phyloP scores from a whole-genome alignment of 2,329 filamentous ascomycete genomes.

The Westerdykella sp. region DNA sequence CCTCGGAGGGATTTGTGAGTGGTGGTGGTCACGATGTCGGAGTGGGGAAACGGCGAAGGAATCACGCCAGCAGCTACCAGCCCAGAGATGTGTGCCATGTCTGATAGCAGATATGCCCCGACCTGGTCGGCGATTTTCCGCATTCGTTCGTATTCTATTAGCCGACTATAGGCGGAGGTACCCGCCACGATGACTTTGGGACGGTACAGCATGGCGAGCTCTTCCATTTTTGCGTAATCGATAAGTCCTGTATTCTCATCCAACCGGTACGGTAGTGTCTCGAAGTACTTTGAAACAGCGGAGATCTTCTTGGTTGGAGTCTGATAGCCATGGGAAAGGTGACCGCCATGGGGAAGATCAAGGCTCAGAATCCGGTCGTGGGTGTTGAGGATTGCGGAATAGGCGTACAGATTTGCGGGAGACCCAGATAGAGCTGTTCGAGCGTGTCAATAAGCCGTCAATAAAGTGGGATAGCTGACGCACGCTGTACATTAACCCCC shows the following conservation, averaged over 20 bases:
- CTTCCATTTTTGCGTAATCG: conserved; percentile 89
- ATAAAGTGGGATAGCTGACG: conserved; percentile 7
- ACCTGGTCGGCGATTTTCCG: conserved; percentile 90
- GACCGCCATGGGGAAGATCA: conserved; percentile 91
- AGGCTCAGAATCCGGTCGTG: conserved; percentile 97
- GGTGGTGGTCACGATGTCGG: conserved; percentile 95
- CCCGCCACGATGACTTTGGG: conserved; percentile 95
- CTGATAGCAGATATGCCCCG: conserved; percentile 89
- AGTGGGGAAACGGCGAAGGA: conserved; percentile 83
- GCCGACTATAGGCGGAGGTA: conserved; percentile 95
- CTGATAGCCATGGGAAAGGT: conserved; percentile 95
- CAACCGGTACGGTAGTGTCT: conserved; percentile 95
- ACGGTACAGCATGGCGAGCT: conserved; percentile 84
- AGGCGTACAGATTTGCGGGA: conserved; percentile 72
- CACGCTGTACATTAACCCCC: conserved; percentile 96
- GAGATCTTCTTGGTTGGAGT: conserved; percentile 81
- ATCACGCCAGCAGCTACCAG: conserved; percentile 90
- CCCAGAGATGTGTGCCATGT: conserved; percentile 98
- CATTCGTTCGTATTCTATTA: conserved; percentile 96
- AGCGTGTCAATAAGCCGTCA: conserved; percentile 12
- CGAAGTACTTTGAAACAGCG: conserved; percentile 96
- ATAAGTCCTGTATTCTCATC: conserved; percentile 88
- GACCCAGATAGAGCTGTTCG: conserved; percentile 67
- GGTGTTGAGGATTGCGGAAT: conserved; percentile 84
- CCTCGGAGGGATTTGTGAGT: conserved; percentile 99